Percentiles rank a stretch among this genome's conserved stretches.
phyloP scores from a whole-genome alignment of 2,329 filamentous ascomycete species.

The Calycina marina region DNA sequence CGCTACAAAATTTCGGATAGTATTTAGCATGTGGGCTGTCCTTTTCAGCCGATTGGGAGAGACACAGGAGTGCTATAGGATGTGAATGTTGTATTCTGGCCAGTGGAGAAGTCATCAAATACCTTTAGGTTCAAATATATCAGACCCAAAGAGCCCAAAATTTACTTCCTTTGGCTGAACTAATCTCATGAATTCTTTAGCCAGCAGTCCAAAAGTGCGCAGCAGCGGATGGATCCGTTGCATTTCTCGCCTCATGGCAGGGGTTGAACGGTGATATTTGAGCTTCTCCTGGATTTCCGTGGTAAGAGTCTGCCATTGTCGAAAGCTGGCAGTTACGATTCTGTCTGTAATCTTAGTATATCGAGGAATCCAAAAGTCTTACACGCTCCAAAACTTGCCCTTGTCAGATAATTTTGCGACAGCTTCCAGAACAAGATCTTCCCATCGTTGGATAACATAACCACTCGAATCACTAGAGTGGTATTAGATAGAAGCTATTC shows the following conservation, averaged over 20 bases:
- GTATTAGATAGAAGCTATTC: background rate
- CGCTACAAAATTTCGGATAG: background rate
- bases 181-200: background rate
- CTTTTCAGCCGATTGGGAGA: constrained; percentile 1
- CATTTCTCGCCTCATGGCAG: constrained; percentile 2
- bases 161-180: background rate
- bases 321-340: background rate
- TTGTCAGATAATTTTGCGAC: background rate
- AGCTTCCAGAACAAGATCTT: background rate
- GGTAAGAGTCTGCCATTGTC: background rate
- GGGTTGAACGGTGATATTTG: background rate
- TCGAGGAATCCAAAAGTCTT: too few relatives aligned
- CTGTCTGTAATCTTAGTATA: too few relatives aligned
- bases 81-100: background rate
- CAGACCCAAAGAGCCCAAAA: constrained; percentile 1
- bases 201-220: background rate
- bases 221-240: background rate
- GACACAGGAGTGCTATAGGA: constrained; percentile 1
- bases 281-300: constrained; percentile 2
- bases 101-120: background rate
- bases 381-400: too few relatives aligned
- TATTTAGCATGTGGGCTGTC: background rate
- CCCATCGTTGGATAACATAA: constrained; percentile 1
- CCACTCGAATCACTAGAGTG: background rate
- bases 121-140: background rate